phyloP scores from a whole-genome alignment of 176 grass and related monocot species.

The Poa annua region DNA sequence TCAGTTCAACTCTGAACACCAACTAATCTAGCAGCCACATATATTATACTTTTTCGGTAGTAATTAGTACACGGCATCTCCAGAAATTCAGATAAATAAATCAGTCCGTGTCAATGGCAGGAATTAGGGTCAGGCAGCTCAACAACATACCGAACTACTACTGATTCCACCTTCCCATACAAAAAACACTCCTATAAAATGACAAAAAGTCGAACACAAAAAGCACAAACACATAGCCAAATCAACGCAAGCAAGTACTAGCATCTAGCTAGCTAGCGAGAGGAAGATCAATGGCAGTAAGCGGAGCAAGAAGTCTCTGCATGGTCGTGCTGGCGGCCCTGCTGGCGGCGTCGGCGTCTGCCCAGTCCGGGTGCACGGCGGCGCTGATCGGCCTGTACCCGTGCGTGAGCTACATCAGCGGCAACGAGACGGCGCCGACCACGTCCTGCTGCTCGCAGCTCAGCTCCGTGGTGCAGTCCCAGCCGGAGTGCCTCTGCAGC shows the following conservation, averaged over 20 bases:
- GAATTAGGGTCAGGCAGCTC: conserved; percentile 44
- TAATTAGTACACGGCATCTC: neutral
- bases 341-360: conserved; percentile 42
- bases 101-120: neutral
- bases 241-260: neutral
- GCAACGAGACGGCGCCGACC: conserved; percentile 60
- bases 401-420: conserved; percentile 90
- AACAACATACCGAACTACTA: conserved; percentile 43
- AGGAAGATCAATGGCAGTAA: conserved; percentile 19
- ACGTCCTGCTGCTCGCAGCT: conserved; percentile 73
- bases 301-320: neutral
- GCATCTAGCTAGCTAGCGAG: neutral
- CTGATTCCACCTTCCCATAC: neutral
- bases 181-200: conserved; percentile 27
- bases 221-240: neutral
- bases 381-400: conserved; percentile 71
- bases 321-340: conserved; percentile 26
- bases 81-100: neutral
- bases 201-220: neutral
- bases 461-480: conserved; percentile 54
- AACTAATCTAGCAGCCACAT: neutral
- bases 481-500: conserved; percentile 78
- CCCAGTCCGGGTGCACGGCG: conserved; percentile 67
- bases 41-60: neutral
- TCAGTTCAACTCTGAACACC: conserved; percentile 4